Percentiles rank a stretch among this genome's conserved stretches.
Evolutionary conservation across 495 filamentous ascomycete species (phyloP).

Genomic region (Peziza echinospora): DNA sequence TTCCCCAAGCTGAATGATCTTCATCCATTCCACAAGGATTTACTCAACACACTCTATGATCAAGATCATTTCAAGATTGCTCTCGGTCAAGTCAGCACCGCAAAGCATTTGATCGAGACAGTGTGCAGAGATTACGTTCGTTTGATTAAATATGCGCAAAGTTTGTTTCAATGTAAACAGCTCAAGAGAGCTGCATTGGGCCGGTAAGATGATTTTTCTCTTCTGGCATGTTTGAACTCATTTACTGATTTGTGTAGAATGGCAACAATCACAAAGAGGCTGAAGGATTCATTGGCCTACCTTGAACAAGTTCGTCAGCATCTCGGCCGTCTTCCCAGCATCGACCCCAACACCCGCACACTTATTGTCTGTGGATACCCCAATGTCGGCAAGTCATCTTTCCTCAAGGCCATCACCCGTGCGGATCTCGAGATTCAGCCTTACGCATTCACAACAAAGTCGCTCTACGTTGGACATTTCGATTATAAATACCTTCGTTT

Average conservation of each 20-base stretch:
- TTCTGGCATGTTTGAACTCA: too few relatives aligned
- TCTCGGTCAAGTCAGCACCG: constrained; percentile 83
- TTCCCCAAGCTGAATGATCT: constrained; percentile 90
- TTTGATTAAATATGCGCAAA: constrained; percentile 86
- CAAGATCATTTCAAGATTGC: constrained; percentile 96
- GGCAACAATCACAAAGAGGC: constrained; percentile 80
- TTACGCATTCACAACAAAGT: constrained; percentile 97
- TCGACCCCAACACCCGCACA: constrained; percentile 89
- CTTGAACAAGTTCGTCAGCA: constrained; percentile 96
- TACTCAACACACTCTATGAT: constrained; percentile 75
- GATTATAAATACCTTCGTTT: constrained; percentile 97
- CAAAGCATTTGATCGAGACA: constrained; percentile 88
- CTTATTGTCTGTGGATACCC: constrained; percentile 92
- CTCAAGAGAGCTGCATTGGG: constrained; percentile 75
- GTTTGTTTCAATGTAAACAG: constrained; percentile 87
- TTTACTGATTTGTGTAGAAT: constrained; percentile 31
- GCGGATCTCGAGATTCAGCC: constrained; percentile 96
- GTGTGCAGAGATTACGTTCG: constrained; percentile 87
- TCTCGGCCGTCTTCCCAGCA: constrained; percentile 87
- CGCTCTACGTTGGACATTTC: constrained; percentile 90
- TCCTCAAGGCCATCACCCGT: constrained; percentile 72
- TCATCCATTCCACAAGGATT: constrained; percentile 87
- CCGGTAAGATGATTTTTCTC: too few relatives aligned
- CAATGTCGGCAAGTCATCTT: constrained; percentile 92
- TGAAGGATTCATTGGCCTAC: constrained; percentile 86